Base-by-base conservation (phyloP, 352 stramenopile species). In the Phytophthora constricta region DNA sequence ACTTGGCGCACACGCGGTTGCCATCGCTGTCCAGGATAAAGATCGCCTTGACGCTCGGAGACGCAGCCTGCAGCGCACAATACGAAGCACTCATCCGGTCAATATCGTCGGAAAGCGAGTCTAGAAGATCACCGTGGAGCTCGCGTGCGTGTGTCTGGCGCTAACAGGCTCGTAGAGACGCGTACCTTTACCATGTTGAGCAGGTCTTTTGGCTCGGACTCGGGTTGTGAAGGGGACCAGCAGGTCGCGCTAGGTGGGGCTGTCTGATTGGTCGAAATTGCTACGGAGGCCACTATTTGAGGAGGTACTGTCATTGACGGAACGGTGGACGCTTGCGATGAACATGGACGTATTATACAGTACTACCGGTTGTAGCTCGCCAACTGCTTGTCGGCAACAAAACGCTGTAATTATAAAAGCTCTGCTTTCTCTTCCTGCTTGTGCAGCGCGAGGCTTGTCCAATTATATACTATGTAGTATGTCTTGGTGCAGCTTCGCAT, bases 1-100 rank as follows among this genome's bases (percentile, higher is more conserved):
- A 97, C 83, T 97, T 97, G 72, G 91, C 89, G 53, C 90, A 95
- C 63, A 97, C 80, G 58, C 91, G 89, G 58, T 89, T 95, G 58
- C 91, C 91, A 54, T 97, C 91, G 60, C 77, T 93, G 74, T 94
- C 89, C 57, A 96, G 65, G 28, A 96, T 77, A 68, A 95, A 95
- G 65, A 96, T 95, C 59, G 87, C 89, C 76, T 95, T 95, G 48
- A 96, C 87, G 56, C 81, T 88, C 25, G 89, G 89, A 72, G 84
- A 89, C 34, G 79, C 64, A 54, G 70, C 74, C 87, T 95, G 49
- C 19, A 43, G 22, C 48, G 54, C 45, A 45, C 47, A 48, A 7
- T 61, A 74, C 19, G 26, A 58, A n/a, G 42, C 23, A 49, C 16
- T 13, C 34, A 63, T 45, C 19, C 34, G 14, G n/a, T 72, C 45